Evolutionary conservation across 305 asterid species (phyloP).

Genomic region (Solanum hybrid): DNA sequence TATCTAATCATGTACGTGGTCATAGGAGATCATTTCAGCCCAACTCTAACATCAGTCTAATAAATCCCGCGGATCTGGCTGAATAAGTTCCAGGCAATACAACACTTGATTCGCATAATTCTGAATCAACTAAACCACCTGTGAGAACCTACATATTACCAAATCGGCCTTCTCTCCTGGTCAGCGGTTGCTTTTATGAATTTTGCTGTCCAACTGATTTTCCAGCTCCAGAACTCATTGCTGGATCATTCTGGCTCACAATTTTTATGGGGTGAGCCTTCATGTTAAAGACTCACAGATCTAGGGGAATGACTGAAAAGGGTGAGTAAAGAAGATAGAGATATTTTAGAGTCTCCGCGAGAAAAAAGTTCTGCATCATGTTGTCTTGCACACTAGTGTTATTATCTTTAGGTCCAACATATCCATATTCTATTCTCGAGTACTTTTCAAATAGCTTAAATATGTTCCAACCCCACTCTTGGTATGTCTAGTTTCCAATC

Average conservation of each 20-base stretch:
- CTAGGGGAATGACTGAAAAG: too few relatives aligned
- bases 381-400: too few relatives aligned
- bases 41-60: background rate
- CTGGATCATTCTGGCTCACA: too few relatives aligned
- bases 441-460: constrained; percentile 94
- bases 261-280: too few relatives aligned
- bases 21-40: background rate
- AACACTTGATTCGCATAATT: background rate
- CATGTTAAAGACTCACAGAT: too few relatives aligned
- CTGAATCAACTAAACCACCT: background rate
- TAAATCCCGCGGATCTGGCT: background rate
- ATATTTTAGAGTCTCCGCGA: too few relatives aligned
- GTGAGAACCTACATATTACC: constrained; percentile 17
- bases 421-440: constrained; percentile 79
- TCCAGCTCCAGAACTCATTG: too few relatives aligned
- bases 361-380: too few relatives aligned
- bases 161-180: constrained; percentile 82
- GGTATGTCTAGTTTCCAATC: constrained; percentile 91
- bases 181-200: constrained; percentile 27
- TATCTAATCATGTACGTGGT: background rate
- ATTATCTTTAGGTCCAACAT: constrained; percentile 91
- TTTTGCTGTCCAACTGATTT: too few relatives aligned
- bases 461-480: constrained; percentile 99
- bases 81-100: background rate
- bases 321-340: too few relatives aligned